Percentiles rank a stretch among this genome's conserved stretches.
Evolutionary conservation across 2,329 filamentous ascomycete species (phyloP).

Genomic region (Leptodontidium sp.): DNA sequence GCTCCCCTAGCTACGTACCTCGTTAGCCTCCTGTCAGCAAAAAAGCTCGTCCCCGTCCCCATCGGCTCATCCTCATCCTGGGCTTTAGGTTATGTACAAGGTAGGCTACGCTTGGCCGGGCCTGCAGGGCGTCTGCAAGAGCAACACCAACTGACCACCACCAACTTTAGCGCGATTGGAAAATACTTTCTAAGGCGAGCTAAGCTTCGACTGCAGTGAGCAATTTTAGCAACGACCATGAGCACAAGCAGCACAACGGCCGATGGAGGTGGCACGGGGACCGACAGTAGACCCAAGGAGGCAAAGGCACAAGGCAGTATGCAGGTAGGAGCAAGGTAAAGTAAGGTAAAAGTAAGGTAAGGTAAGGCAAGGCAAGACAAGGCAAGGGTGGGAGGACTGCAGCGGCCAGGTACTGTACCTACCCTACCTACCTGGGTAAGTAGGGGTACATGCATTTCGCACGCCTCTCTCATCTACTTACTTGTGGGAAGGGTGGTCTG

Average conservation of each 20-base stretch:
- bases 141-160: not conserved
- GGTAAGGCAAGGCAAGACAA: not conserved
- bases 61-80: too few relatives aligned
- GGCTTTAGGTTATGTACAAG: too few relatives aligned
- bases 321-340: conserved; percentile 3
- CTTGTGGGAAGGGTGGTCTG: not conserved
- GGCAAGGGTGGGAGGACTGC: not conserved
- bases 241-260: conserved; percentile 7
- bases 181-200: not conserved
- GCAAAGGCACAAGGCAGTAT: conserved; percentile 3
- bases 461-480: conserved; percentile 12
- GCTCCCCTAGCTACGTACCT: not conserved
- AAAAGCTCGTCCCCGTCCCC: not conserved
- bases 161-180: conserved; percentile 15
- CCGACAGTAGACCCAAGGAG: conserved; percentile 6
- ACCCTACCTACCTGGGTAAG: not conserved
- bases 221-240: conserved; percentile 17
- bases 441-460: conserved; percentile 3
- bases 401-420: too few relatives aligned
- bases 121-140: conserved; percentile 17
- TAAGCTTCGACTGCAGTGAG: conserved; percentile 11
- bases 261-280: conserved; percentile 10
- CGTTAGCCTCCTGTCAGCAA: conserved; percentile 10
- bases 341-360: not conserved
- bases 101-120: not conserved